Percentiles rank a stretch among this genome's conserved stretches.
Evolutionary conservation across 2,329 filamentous ascomycete genomes (phyloP).

Genomic region (Pseudogymnoascus sp.): DNA sequence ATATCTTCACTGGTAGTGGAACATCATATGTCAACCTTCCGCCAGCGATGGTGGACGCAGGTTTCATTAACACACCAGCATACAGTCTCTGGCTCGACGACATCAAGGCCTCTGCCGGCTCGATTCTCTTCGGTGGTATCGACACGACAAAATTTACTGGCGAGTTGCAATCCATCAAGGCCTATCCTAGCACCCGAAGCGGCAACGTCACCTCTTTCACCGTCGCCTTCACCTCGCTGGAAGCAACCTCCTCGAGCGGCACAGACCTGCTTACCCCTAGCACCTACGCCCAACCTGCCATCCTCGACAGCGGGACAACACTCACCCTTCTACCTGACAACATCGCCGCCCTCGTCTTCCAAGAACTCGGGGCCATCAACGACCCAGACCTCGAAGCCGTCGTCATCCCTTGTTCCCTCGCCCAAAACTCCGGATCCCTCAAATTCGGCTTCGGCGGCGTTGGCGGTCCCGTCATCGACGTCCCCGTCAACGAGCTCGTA

Average conservation of each 20-base stretch:
- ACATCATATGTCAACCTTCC: constrained; percentile 31
- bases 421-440: constrained; percentile 34
- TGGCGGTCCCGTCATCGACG: constrained; percentile 36
- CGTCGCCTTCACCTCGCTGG: constrained; percentile 28
- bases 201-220: constrained; percentile 24
- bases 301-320: constrained; percentile 60
- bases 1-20: constrained; percentile 35
- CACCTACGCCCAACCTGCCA: constrained; percentile 37
- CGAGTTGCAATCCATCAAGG: constrained; percentile 27
- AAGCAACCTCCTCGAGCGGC: constrained; percentile 23
- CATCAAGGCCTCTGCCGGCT: constrained; percentile 28
- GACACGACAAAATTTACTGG: constrained; percentile 39
- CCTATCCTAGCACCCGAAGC: constrained; percentile 21
- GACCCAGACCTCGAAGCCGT: constrained; percentile 36
- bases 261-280: constrained; percentile 20
- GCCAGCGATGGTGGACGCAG: constrained; percentile 32
- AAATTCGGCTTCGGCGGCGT: constrained; percentile 41
- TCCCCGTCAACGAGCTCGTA: constrained; percentile 40
- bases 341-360: constrained; percentile 40
- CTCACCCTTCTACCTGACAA: constrained; percentile 55
- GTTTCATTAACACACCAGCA: constrained; percentile 36
- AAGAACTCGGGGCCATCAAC: constrained; percentile 39
- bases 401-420: constrained; percentile 39
- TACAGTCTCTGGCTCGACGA: constrained; percentile 33
- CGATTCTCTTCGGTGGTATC: constrained; percentile 37